Evolutionary conservation across 495 filamentous ascomycete species (phyloP), one percentile per base, ranked within the genome.

Genomic region (Penicillium subrubescens): DNA sequence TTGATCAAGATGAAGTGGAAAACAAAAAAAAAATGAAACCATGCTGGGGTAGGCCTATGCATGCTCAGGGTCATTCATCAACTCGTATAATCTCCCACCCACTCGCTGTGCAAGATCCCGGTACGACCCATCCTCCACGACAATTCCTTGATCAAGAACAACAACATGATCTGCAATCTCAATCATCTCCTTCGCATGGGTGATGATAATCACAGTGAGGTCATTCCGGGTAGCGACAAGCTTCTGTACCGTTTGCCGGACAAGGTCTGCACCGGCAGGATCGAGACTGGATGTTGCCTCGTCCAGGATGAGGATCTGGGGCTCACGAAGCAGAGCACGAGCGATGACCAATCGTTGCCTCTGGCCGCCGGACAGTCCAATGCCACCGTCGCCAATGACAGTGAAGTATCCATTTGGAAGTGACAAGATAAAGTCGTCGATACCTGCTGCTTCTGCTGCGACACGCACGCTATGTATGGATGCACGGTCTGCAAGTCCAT

Each of bases 271-370:
- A n/a, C 82, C 88, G 62, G 87, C 84, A 0, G 81, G 81, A 71
- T 99, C 95, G 14, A 99, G 75, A 35, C 87, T 88, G 31, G 87
- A 90, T 0, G 95, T 98, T 5, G 94, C 90, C 73, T 98, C 95
- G 63, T 99, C 95, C 14, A 98, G 74, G 0, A 99, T 84, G 21
- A 98, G 71, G 8, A 97, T 73, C 44, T 82, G 81, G 0, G 92
- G 92, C 21, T 82, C 75, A 0, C 92, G 79, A 3, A 90, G 80
- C 2, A 98, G 75, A 5, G 94, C 94, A 1, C 95, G 79, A 3
- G 94, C 93, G 59, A 98, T 93, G 5, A 88, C 87, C 7, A 98
- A 64, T 0, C 92, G 83, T 69, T 97, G 94, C 2, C 88, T 87
- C 68, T 99, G 95, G 0, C 95, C 95, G 2, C 93, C 94, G 0